These are phyloP conservation scores for Ceratobasidium sp. DNA, from an alignment of 1,284 basidiomycete species.

Conservation along the genomic window DNA sequence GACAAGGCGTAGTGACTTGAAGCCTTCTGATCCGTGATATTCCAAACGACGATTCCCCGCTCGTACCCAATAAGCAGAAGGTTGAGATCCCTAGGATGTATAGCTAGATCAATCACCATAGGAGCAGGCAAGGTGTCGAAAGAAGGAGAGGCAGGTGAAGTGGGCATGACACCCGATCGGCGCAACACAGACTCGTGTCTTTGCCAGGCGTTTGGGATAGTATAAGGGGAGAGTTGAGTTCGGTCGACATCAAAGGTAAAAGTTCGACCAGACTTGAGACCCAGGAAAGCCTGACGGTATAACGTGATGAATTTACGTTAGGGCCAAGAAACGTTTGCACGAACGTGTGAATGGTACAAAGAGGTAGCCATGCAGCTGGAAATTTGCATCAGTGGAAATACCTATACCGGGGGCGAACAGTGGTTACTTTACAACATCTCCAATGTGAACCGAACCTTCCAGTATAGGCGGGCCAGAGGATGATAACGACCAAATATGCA, in stretches of 20 bases:
- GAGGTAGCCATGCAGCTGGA: slow-evolving; percentile 72
- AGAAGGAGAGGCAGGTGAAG: slow-evolving; percentile 61
- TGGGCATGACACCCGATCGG: slow-evolving; percentile 67
- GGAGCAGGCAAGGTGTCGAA: slow-evolving; percentile 25
- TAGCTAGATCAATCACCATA: slow-evolving; percentile 68
- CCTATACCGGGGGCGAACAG: slow-evolving; percentile 31
- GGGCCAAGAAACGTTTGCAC: slow-evolving; percentile 54
- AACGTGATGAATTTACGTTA: slow-evolving; percentile 37
- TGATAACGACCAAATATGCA: slow-evolving; percentile 79
- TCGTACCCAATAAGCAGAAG: slow-evolving; percentile 85
- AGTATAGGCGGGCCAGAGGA: slow-evolving; percentile 68
- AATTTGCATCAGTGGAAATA: slow-evolving; percentile 44
- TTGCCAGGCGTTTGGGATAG: slow-evolving; percentile 80
- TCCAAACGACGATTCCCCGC: slow-evolving; percentile 80
- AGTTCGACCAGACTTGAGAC: slow-evolving; percentile 69
- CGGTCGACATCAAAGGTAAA: slow-evolving; percentile 80
- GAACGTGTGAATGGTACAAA: slow-evolving; percentile 81
- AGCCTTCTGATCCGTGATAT: slow-evolving; percentile 67
- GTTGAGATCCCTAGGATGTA: slow-evolving; percentile 87
- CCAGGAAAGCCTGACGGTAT: slow-evolving; percentile 69
- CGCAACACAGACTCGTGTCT: slow-evolving; percentile 77
- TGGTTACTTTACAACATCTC: slow-evolving; percentile 64
- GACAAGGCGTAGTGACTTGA: slow-evolving; percentile 19
- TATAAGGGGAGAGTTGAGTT: slow-evolving; percentile 72
- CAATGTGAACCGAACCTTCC: slow-evolving; percentile 67